phyloP scores from a whole-genome alignment of 805 yeast species.

The Sugiyamaella valdiviana region DNA sequence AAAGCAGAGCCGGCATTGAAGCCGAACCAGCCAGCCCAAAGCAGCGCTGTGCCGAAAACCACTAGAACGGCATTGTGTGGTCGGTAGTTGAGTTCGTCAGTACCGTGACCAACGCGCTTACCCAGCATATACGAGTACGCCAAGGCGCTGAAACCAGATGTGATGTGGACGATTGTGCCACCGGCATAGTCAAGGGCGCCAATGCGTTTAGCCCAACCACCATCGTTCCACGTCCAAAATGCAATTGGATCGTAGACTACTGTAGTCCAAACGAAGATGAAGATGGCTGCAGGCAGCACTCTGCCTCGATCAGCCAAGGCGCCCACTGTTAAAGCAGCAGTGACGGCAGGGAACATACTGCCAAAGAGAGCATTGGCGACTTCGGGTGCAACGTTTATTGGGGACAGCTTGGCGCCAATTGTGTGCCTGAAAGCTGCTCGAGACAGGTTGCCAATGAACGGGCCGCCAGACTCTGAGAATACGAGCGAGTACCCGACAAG shows the following conservation, averaged over 20 bases:
- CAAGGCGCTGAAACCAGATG: slow-evolving; percentile 64
- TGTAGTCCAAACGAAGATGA: slow-evolving; percentile 61
- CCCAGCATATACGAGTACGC: slow-evolving; percentile 63
- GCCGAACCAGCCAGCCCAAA: slow-evolving; percentile 76
- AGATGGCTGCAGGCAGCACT: slow-evolving; percentile 63
- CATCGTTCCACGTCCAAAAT: slow-evolving; percentile 66
- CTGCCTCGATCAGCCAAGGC: slow-evolving; percentile 70
- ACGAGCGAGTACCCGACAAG: slow-evolving; percentile 55
- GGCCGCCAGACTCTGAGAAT: slow-evolving; percentile 36
- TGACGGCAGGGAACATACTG: slow-evolving; percentile 61
- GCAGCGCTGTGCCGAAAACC: slow-evolving; percentile 59
- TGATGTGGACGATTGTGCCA: slow-evolving; percentile 70
- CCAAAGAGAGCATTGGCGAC: slow-evolving; percentile 54
- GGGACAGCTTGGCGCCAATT: slow-evolving; percentile 42
- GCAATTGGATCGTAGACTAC: slow-evolving; percentile 70
- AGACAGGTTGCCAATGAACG: slow-evolving; percentile 50
- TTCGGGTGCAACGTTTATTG: slow-evolving; percentile 27
- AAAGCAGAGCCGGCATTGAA: slow-evolving; percentile 67
- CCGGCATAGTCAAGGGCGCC: slow-evolving; percentile 72
- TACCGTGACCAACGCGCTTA: slow-evolving; percentile 56
- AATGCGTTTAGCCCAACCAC: slow-evolving; percentile 56
- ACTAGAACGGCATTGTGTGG: slow-evolving; percentile 65
- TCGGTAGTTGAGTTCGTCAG: slow-evolving; percentile 52
- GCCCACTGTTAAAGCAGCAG: slow-evolving; percentile 63
- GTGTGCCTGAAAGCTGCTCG: slow-evolving; percentile 48